These are phyloP conservation scores for Colletotrichum kahawae DNA, from an alignment of 2,329 filamentous ascomycete species.

Conservation along the genomic window DNA sequence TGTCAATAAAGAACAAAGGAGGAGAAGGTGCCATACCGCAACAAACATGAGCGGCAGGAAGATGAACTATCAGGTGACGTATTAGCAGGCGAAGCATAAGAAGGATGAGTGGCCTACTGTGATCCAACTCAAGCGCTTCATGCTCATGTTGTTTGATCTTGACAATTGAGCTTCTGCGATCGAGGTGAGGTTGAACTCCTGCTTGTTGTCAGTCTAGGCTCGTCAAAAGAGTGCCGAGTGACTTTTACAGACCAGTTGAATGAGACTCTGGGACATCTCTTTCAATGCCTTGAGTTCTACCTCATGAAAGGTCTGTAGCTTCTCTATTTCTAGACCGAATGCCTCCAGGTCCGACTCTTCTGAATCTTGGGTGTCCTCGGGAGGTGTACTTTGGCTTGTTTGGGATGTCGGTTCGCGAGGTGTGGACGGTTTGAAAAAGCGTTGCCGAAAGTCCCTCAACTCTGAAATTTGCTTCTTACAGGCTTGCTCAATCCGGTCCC, in stretches of 20 bases:
- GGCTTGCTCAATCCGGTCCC: neutral
- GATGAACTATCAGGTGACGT: neutral
- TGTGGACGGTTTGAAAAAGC: too few species aligned
- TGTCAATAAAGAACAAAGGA: too few species aligned
- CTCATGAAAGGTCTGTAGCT: fast-evolving
- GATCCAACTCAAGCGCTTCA: neutral
- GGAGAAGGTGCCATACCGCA: fast-evolving
- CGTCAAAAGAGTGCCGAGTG: neutral
- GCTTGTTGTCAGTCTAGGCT: fast-evolving
- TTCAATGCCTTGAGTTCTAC: neutral
- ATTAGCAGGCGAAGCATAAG: neutral
- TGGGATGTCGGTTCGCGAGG: neutral
- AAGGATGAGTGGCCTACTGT: neutral
- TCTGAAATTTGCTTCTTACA: neutral
- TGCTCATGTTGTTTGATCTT: neutral
- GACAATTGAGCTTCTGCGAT: neutral
- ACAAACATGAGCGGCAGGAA: neutral
- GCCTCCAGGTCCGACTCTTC: neutral
- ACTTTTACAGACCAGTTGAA: neutral
- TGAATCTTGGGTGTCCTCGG: neutral
- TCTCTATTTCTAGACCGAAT: neutral
- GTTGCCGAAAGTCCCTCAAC: neutral
- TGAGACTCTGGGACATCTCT: neutral
- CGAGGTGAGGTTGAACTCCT: neutral
- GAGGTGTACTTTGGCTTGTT: neutral